Conservation (phyloP, 441 rosid species). For the Eutrema salsugineum region DNA sequence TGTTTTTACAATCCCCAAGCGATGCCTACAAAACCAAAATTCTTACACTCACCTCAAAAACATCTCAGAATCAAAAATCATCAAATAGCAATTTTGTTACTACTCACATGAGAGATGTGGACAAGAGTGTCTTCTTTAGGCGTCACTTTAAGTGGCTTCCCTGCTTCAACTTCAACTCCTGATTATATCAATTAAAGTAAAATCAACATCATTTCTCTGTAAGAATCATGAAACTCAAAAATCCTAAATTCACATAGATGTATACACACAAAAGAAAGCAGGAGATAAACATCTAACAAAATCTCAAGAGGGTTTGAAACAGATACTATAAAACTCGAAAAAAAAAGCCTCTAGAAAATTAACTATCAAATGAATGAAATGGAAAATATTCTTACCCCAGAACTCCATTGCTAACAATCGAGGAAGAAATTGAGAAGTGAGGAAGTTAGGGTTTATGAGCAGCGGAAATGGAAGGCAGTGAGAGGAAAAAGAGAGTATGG, state of each 20-base stretch:
- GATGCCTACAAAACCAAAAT: constrained; percentile 47
- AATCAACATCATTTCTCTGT: not conserved
- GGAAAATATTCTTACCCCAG: constrained; percentile 28
- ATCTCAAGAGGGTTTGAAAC: not conserved
- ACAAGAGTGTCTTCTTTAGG: constrained; percentile 38
- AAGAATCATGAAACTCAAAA: not conserved
- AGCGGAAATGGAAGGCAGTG: not conserved
- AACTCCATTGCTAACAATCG: constrained; percentile 24
- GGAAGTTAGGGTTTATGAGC: constrained; percentile 12
- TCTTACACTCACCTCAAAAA: not conserved
- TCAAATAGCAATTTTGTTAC: not conserved
- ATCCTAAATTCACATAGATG: not conserved
- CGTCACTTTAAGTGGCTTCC: constrained; percentile 52
- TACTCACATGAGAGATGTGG: constrained; percentile 75
- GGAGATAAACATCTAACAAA: not conserved
- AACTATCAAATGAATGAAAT: not conserved
- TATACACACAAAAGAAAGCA: not conserved
- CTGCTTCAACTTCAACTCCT: constrained; percentile 88
- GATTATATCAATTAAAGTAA: not conserved
- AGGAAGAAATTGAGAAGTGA: not conserved
- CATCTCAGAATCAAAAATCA: not conserved
- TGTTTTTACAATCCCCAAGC: constrained; percentile 64
- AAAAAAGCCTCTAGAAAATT: too few relatives aligned
- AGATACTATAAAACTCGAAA: not conserved
- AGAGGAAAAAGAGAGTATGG: not conserved